phyloP scores from a whole-genome alignment of 164 flowering plant species.

The Umbilicus rupestris region DNA sequence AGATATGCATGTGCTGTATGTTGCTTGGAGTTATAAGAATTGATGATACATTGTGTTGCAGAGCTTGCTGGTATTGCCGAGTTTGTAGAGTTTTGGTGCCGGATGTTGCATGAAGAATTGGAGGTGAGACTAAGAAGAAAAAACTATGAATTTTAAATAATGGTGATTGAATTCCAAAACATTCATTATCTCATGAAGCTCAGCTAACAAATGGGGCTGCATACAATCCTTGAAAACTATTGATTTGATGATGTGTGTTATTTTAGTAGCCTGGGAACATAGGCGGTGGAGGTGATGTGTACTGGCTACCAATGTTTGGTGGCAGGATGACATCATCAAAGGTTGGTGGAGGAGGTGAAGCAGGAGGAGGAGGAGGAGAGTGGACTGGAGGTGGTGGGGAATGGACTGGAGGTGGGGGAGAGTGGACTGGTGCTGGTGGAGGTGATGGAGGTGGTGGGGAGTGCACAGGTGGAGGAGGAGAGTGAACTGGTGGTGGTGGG shows the following conservation, averaged over 20 bases:
- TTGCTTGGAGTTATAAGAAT: too few species aligned
- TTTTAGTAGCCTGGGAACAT: slow-evolving; percentile 42
- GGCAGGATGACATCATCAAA: slow-evolving; percentile 24
- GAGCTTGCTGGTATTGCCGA: too few species aligned
- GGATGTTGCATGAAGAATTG: neutral
- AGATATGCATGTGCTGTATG: too few species aligned
- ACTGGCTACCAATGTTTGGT: slow-evolving; percentile 28
- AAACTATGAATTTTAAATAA: neutral
- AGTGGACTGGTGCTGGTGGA: slow-evolving; percentile 10
- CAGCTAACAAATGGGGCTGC: neutral
- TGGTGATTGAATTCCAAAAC: neutral
- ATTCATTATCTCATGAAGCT: neutral
- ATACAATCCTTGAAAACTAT: neutral
- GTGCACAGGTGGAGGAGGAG: slow-evolving; percentile 13
- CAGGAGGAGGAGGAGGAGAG: slow-evolving; percentile 18
- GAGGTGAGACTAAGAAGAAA: neutral
- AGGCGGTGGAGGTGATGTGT: slow-evolving; percentile 61
- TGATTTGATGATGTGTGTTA: neutral
- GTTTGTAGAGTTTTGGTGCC: too few species aligned
- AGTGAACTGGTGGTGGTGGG: slow-evolving; percentile 17
- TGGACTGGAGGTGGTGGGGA: slow-evolving; percentile 21
- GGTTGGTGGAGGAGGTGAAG: slow-evolving; percentile 15
- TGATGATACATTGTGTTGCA: too few species aligned
- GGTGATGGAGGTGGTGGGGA: slow-evolving; percentile 16
- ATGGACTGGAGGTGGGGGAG: slow-evolving; percentile 11